Conservation (phyloP, 306 rosid species). For the Acmispon strigosus region DNA sequence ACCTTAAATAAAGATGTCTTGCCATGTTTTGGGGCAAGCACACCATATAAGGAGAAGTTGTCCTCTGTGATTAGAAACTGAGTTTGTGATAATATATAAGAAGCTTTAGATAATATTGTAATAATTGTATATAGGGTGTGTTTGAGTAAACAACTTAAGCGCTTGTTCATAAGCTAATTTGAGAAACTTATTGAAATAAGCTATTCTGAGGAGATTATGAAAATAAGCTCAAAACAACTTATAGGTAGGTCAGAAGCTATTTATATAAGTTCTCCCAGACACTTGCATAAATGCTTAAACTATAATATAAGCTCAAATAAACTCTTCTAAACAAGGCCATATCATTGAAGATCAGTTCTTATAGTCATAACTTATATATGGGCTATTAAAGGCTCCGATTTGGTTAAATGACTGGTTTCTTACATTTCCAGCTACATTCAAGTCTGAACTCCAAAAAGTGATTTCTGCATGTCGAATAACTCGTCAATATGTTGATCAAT, state of each 20-base stretch:
- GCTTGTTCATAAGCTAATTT: too few species aligned
- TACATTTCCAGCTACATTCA: slow-evolving; percentile 52
- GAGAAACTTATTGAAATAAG: too few species aligned
- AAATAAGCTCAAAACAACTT: too few species aligned
- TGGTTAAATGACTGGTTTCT: slow-evolving; percentile 2
- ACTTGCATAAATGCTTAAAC: too few species aligned
- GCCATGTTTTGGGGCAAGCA: not conserved
- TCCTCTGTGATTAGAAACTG: not conserved
- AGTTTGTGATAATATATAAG: not conserved
- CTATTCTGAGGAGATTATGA: too few species aligned
- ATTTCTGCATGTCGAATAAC: slow-evolving; percentile 68
- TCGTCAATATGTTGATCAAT: slow-evolving; percentile 54
- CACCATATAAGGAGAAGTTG: not conserved
- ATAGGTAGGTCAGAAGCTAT: too few species aligned
- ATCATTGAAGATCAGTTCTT: not conserved
- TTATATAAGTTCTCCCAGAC: too few species aligned
- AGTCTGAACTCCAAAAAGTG: slow-evolving; percentile 70
- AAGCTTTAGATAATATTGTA: not conserved
- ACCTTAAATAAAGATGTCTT: not conserved
- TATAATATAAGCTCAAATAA: too few species aligned
- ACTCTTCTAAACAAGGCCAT: too few species aligned
- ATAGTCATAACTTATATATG: not conserved
- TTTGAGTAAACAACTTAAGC: too few species aligned
- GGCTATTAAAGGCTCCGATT: not conserved
- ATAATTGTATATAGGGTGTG: not conserved